Base-by-base conservation (phyloP, 2,329 filamentous ascomycete genomes). In the Colletotrichum endophyticum region DNA sequence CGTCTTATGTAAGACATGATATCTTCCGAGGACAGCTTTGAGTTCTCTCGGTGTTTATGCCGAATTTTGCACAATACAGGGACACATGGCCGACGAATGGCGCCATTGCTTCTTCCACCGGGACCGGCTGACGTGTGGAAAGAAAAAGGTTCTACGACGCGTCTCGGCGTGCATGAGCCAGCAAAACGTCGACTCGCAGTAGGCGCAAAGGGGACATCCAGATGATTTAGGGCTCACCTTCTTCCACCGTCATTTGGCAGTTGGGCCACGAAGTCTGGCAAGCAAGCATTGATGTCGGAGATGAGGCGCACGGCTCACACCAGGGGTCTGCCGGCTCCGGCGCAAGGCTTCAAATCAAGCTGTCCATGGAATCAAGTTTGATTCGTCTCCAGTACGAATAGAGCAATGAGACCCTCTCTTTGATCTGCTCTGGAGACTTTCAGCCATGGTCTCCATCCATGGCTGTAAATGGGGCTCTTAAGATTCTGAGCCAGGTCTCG, bases 211-310 rank as follows among this genome's bases (percentile, higher is more conserved):
- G 32, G 56, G 15, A 53, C n/a, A 15, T 59, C 9, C 57, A 32
- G 11, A 32, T 22, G 32, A 64, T 39, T 39, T 34, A 64, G 22
- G 16, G 22, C 61, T 30, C 63, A 49, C 27, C 8, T 59, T 36
- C 49, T 57, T 62, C 36, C 36, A 19, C 28, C n/a, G n/a, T 53
- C 44, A 53, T 53, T 53, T 56, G 44, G 13, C 67, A 28, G 25
- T 44, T 62, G 28, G 57, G 57, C 39, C 32, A 36, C 32, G 32
- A 44, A 66, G 6, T 34, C 8, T 19, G 15, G 39, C 59, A 32
- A 53, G 25, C 44, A 59, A 69, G 84, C 84, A 85, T 85, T 82
- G 78, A 84, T 76, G 76, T 78, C 83, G 84, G 84, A 85, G 79
- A 85, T 85, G 84, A 85, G 79, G 79, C 81, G 81, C 81, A 81